phyloP scores from a whole-genome alignment of 495 filamentous ascomycete species.

The Annulohypoxylon maeteangense region DNA sequence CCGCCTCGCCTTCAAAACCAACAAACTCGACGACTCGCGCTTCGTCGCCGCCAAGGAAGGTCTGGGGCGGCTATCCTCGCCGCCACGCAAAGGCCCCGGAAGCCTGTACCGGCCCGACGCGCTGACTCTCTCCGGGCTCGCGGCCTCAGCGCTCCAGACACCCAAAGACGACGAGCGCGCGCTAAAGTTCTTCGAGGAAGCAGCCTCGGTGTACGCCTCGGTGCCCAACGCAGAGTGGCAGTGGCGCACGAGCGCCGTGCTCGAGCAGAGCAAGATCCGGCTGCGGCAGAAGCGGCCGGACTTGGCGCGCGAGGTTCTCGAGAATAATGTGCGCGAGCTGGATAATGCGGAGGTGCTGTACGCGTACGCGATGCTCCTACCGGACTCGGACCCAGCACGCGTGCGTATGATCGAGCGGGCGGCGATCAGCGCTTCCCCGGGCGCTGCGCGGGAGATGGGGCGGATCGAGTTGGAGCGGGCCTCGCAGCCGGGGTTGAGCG shows the following conservation, averaged over 20 bases:
- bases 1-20: constrained; percentile 7
- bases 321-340: constrained; percentile 43
- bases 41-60: constrained; percentile 26
- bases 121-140: constrained; percentile 32
- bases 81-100: constrained; percentile 17
- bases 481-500: constrained; percentile 4
- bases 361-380: constrained; percentile 46
- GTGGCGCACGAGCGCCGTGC: constrained; percentile 46
- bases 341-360: constrained; percentile 37
- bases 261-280: constrained; percentile 40
- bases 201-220: not conserved
- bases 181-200: constrained; percentile 17
- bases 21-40: not conserved
- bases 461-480: constrained; percentile 17
- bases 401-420: constrained; percentile 42
- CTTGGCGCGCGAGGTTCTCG: constrained; percentile 40
- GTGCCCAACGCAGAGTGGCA: constrained; percentile 35
- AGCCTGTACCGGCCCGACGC: constrained; percentile 34
- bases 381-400: constrained; percentile 22
- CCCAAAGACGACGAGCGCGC: constrained; percentile 11
- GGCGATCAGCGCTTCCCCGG: constrained; percentile 39
- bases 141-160: not conserved
- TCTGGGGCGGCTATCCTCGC: no score
- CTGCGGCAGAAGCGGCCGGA: constrained; percentile 17
- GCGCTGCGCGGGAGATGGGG: constrained; percentile 40